Evolutionary conservation across 2,329 filamentous ascomycete species (phyloP).

Genomic region (Colletotrichum musae): DNA sequence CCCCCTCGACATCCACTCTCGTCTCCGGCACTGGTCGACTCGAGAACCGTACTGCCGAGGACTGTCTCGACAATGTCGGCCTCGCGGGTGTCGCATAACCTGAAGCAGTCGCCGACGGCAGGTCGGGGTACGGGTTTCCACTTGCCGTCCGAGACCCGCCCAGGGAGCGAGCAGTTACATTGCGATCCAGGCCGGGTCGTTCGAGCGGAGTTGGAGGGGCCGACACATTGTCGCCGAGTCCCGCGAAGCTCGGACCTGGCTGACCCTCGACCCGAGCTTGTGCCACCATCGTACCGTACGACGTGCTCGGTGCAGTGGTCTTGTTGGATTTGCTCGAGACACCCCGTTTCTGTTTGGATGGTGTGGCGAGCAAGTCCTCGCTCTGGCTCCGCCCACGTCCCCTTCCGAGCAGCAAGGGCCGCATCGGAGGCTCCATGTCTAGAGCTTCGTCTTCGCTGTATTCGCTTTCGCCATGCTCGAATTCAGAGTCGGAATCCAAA

Average conservation of each 20-base stretch:
- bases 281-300: slow-evolving; percentile 47
- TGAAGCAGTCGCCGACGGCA: slow-evolving; percentile 23
- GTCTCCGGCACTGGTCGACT: slow-evolving; percentile 82
- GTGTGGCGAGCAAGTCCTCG: slow-evolving; percentile 31
- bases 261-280: slow-evolving; percentile 37
- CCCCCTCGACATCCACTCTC: slow-evolving; percentile 75
- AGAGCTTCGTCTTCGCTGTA: slow-evolving; percentile 46
- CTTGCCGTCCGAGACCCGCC: slow-evolving; percentile 29
- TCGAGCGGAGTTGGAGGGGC: slow-evolving; percentile 36
- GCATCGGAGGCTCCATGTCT: slow-evolving; percentile 38
- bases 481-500: slow-evolving; percentile 52
- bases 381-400: slow-evolving; percentile 39
- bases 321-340: slow-evolving; percentile 26
- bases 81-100: slow-evolving; percentile 49
- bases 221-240: slow-evolving; percentile 25
- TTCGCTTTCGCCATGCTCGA: slow-evolving; percentile 51
- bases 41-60: slow-evolving; percentile 74
- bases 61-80: slow-evolving; percentile 66
- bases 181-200: slow-evolving; percentile 33
- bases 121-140: slow-evolving; percentile 30
- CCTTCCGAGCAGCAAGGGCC: slow-evolving; percentile 40
- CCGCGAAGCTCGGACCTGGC: slow-evolving; percentile 25
- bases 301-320: slow-evolving; percentile 21
- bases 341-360: slow-evolving; percentile 39
- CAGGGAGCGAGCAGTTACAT: slow-evolving; percentile 33